These are phyloP conservation scores for Didymella pomorum DNA, from an alignment of 2,329 filamentous ascomycete genomes.

Conservation along the genomic window DNA sequence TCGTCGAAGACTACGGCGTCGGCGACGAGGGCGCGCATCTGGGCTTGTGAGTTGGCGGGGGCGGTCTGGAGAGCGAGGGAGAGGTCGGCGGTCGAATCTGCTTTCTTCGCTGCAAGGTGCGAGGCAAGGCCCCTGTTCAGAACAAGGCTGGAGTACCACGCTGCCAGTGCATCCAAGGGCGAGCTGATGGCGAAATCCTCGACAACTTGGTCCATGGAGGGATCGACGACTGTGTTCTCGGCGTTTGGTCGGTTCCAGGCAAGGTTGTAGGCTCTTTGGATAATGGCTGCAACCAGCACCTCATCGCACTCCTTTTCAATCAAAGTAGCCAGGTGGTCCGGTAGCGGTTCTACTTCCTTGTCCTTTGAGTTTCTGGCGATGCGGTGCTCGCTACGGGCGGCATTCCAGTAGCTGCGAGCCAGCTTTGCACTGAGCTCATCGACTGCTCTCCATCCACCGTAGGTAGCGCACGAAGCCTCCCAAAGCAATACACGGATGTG, in stretches of 20 bases:
- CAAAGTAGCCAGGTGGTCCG: conserved; percentile 77
- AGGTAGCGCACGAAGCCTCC: conserved; percentile 73
- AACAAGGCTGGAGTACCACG: conserved; percentile 84
- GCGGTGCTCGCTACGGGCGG: conserved; percentile 72
- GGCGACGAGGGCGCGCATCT: conserved; percentile 65
- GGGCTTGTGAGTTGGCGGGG: conserved; percentile 78
- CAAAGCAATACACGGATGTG: conserved; percentile 90
- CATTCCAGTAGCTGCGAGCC: conserved; percentile 80
- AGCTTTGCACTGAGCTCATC: conserved; percentile 76
- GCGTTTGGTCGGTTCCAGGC: conserved; percentile 84
- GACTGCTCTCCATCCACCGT: conserved; percentile 69
- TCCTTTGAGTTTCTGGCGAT: conserved; percentile 53
- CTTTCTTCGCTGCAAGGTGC: conserved; percentile 64
- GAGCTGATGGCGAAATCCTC: conserved; percentile 86
- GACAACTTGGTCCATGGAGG: conserved; percentile 82
- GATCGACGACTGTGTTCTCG: conserved; percentile 69
- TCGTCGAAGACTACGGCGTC: conserved; percentile 66
- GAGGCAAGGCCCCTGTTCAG: conserved; percentile 74
- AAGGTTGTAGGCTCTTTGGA: conserved; percentile 87
- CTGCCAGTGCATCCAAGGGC: conserved; percentile 86
- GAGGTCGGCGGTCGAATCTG: conserved; percentile 63
- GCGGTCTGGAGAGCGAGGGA: conserved; percentile 75
- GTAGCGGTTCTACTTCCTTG: conserved; percentile 70
- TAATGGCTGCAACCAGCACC: conserved; percentile 77
- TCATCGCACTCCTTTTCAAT: conserved; percentile 82